These are phyloP conservation scores for Phialocephala sp. DNA, from an alignment of 2,329 filamentous ascomycete genomes.

Conservation along the genomic window DNA sequence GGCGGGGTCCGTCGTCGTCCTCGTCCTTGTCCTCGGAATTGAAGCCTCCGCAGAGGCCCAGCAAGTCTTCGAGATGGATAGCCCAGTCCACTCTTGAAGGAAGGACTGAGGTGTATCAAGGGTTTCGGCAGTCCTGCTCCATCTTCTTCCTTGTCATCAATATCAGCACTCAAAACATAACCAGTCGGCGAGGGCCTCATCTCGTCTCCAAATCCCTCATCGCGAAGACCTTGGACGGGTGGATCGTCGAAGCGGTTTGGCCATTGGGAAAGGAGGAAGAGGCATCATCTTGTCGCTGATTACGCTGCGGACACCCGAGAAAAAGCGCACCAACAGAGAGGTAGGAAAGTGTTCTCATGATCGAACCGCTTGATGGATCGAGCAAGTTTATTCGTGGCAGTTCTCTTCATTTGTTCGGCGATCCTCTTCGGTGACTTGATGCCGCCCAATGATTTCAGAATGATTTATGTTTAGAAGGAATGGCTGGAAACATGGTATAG, in stretches of 20 bases:
- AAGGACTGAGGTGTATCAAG: constrained; percentile 2
- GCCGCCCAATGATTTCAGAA: not conserved
- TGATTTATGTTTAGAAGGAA: not conserved
- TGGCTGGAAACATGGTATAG: not conserved
- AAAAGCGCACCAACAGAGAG: constrained; percentile 14
- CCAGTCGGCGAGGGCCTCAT: not conserved
- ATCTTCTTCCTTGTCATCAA: not conserved
- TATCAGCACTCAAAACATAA: not conserved
- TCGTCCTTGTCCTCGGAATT: not conserved
- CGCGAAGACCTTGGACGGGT: not conserved
- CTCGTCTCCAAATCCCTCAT: constrained; percentile 14
- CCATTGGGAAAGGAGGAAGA: not conserved
- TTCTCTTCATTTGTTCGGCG: not conserved
- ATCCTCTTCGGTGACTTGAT: not conserved
- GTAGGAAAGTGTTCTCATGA: constrained; percentile 17
- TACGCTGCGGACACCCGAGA: constrained; percentile 4
- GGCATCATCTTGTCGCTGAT: not conserved
- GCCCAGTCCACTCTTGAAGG: not conserved
- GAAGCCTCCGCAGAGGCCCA: not conserved
- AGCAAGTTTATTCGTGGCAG: not conserved
- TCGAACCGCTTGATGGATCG: not conserved
- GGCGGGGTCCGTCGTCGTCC: not conserved
- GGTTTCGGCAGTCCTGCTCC: constrained; percentile 1
- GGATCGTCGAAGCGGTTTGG: constrained; percentile 1
- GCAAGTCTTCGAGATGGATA: too few species aligned